phyloP scores from a whole-genome alignment of 2,329 filamentous ascomycete species.

The Colletotrichum abscissum region DNA sequence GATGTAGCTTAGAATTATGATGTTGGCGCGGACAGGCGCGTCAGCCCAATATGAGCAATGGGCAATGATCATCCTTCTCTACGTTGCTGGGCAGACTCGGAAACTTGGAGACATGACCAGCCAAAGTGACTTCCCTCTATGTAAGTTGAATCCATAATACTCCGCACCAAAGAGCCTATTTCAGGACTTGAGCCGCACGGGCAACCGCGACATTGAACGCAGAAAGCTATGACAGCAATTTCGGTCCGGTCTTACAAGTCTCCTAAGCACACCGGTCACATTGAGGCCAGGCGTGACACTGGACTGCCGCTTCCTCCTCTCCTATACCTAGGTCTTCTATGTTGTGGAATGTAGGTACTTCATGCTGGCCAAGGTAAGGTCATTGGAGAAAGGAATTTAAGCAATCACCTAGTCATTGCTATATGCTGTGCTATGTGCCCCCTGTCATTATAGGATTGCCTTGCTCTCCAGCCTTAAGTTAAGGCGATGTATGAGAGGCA shows the following conservation, averaged over 20 bases:
- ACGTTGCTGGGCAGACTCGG: too few species aligned
- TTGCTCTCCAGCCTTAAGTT: too few species aligned
- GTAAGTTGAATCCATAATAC: neutral
- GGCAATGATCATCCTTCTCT: too few species aligned
- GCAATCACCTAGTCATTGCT: too few species aligned
- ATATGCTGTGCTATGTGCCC: too few species aligned
- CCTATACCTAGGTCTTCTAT: neutral
- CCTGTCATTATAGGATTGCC: too few species aligned
- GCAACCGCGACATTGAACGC: neutral
- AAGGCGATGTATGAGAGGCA: neutral
- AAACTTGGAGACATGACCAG: too few species aligned
- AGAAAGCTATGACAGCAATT: neutral
- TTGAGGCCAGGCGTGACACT: neutral
- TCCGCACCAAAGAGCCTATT: neutral
- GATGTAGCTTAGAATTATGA: neutral
- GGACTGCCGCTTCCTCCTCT: neutral
- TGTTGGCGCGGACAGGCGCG: neutral
- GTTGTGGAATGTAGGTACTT: neutral
- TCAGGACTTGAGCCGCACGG: neutral
- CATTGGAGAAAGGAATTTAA: too few species aligned
- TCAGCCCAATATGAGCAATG: too few species aligned
- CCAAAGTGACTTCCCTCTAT: too few species aligned
- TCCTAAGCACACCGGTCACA: neutral
- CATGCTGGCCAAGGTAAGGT: neutral
- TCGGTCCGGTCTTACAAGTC: neutral